Base-by-base conservation (phyloP, 192 early-diverging fungal genomes). In the Backusella morwellensis region DNA sequence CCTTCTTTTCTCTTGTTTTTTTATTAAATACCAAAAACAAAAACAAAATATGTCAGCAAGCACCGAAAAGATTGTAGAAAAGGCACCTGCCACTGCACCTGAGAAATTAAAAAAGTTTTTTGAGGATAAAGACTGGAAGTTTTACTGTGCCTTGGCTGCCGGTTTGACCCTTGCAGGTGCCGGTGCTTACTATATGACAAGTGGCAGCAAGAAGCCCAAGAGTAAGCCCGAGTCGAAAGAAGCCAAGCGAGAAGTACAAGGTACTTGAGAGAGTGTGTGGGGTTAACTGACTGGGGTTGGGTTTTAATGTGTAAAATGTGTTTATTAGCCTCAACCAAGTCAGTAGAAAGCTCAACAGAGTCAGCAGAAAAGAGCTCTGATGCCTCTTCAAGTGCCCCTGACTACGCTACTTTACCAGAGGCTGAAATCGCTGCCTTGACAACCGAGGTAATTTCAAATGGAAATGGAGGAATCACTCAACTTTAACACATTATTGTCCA, bases 121-220 rank as follows among this genome's bases (percentile, higher is more conserved):
- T 75, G 81, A 83, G 73, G 84, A 85, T 72, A 86, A 84, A 74
- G 87, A 87, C 79, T 92, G 90, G 90, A 92, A 88, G 75, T 92
- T 94, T 70, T 93, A 90, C 52, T 84, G 88, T 21, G 90, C 90
- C 14, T 82, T 89, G 15, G 84, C 86, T 38, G 85, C 90, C 42
- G 89, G 89, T 23, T 72, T 86, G 23, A 81, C 90, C 29, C 79
- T 85, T 3, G 90, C 90, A 2, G 90, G 91, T 40, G 81, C 91
- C 32, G 88, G 90, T 56, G 75, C 91, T 40, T 93, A 92, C 80
- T 93, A 91, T 79, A 85, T 91, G 74, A 87, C 41, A 66, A 78
- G 50, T 68, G 72, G 35, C 76, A 76, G 26, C 56, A 66, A 63
- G 80, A 71, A 42, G 68, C 56, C 83, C 87, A 76, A 84, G 47